These are phyloP conservation scores for Umbelopsis sp. DNA, from an alignment of 192 early-diverging fungal genomes.

Conservation along the genomic window DNA sequence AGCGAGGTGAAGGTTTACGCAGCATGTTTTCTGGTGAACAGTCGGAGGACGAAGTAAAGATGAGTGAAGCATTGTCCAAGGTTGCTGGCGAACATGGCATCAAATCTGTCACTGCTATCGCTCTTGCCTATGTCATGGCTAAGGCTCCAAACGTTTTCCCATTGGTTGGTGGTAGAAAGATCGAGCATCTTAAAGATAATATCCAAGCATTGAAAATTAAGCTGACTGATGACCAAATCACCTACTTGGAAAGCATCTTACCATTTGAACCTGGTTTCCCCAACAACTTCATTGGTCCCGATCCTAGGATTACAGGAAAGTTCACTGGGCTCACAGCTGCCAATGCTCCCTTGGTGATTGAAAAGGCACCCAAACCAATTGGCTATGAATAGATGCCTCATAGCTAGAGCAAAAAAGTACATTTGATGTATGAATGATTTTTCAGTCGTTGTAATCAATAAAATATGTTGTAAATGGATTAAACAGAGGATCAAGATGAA, in stretches of 20 bases:
- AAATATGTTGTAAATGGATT: too few species aligned
- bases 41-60: slow-evolving; percentile 2
- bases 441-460: too few species aligned
- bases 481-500: too few species aligned
- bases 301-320: slow-evolving; percentile 1
- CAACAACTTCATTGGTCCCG: neutral
- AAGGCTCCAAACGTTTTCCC: slow-evolving; percentile 12
- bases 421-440: too few species aligned
- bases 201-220: slow-evolving; percentile 15
- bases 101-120: slow-evolving; percentile 14
- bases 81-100: slow-evolving; percentile 5
- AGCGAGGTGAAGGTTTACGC: neutral
- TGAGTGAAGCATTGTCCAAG: slow-evolving; percentile 5
- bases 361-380: slow-evolving; percentile 1
- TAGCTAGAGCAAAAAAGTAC: too few species aligned
- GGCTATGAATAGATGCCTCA: neutral
- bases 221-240: neutral
- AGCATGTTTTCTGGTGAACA: neutral
- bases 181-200: slow-evolving; percentile 15
- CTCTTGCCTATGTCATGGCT: slow-evolving; percentile 16
- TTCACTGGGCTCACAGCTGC: neutral
- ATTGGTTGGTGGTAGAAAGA: slow-evolving; percentile 7
- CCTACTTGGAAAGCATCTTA: neutral
- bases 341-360: neutral
- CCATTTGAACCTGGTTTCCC: slow-evolving; percentile 8